Percentiles rank a stretch among this genome's conserved stretches.
Evolutionary conservation across 2,329 filamentous ascomycete species (phyloP).

Genomic region (Pseudophaeomoniella oleicola): DNA sequence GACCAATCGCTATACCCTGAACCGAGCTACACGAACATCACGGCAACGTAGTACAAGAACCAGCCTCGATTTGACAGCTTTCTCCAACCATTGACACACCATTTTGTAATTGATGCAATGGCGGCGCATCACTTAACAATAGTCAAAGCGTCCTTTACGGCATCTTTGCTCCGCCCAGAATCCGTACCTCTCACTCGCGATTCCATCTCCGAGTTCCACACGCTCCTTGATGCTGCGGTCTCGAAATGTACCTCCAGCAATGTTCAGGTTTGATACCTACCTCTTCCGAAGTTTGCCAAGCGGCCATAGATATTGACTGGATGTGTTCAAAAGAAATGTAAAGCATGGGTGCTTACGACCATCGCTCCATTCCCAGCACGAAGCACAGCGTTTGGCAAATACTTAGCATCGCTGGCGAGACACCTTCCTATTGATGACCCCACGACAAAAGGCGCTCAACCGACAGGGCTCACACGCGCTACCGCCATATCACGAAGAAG

Average conservation of each 20-base stretch:
- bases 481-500: constrained; percentile 52
- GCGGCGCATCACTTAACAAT: constrained; percentile 41
- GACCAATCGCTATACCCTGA: too few relatives aligned
- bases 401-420: constrained; percentile 53
- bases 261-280: constrained; percentile 63
- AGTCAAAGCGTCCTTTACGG: constrained; percentile 64
- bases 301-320: constrained; percentile 9
- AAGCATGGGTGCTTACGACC: constrained; percentile 67
- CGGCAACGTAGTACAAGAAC: too few relatives aligned
- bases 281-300: constrained; percentile 6
- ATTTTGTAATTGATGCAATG: too few relatives aligned
- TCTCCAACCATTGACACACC: too few relatives aligned
- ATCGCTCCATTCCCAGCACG: constrained; percentile 54
- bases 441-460: constrained; percentile 5
- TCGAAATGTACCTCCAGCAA: constrained; percentile 62
- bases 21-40: too few relatives aligned
- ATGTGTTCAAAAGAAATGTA: constrained; percentile 54
- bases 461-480: constrained; percentile 11
- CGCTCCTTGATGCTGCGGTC: constrained; percentile 48
- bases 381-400: constrained; percentile 57
- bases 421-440: constrained; percentile 30
- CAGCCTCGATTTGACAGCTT: too few relatives aligned
- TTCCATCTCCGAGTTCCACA: constrained; percentile 56
- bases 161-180: constrained; percentile 58
- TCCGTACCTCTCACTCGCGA: constrained; percentile 54